Evolutionary conservation across 2,329 filamentous ascomycete species (phyloP), one percentile per base, ranked within the genome.

Genomic region (Escovopsis weberi): DNA sequence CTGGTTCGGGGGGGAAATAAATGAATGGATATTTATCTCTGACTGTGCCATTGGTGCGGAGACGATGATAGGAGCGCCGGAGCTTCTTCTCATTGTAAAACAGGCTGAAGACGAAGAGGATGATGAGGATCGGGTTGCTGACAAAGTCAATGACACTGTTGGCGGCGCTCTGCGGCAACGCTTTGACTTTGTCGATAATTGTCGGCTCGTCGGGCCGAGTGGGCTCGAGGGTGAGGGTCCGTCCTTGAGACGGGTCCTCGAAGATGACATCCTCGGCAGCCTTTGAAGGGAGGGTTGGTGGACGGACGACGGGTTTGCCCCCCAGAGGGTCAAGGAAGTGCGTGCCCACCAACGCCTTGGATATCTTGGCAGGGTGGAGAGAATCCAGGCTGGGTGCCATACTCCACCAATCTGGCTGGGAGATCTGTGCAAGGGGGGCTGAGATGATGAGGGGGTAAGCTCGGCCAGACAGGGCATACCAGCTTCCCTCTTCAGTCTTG

Each of bases 381-480:
- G 59, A 61, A 37, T 69, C 62, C 58, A 59, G 63, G 4, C 57
- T 47, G 3, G 59, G 56, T 9, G 54, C 56, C 30, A 59, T 55
- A n/a, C 74, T 63, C 57, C 67, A 66, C 60, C 69, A 78, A 26
- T 66, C 65, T 7, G 59, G 55, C 11, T 53, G 61, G 50, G 65
- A 64, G 37, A 68, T 64, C 48, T 61, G 64, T 19, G 66, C 74
- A 2, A 56, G 48, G 0, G 71, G 69, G 0, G 71, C 80, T 42
- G 85, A 76, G 19, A 88, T 81, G 26, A 94, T 85, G 9, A 89
- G 72, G 4, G 91, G 91, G 53, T 95, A 96, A 8, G 78, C 78
- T 35, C 70, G 72, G 45, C 93, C 89, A 1, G 89, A 95, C 63
- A 96, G 73, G 30, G 88, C 91, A 59, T 89, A 98, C 87, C 89